phyloP scores from a whole-genome alignment of 2,329 filamentous ascomycete genomes.

The Beauveria caledonica region DNA sequence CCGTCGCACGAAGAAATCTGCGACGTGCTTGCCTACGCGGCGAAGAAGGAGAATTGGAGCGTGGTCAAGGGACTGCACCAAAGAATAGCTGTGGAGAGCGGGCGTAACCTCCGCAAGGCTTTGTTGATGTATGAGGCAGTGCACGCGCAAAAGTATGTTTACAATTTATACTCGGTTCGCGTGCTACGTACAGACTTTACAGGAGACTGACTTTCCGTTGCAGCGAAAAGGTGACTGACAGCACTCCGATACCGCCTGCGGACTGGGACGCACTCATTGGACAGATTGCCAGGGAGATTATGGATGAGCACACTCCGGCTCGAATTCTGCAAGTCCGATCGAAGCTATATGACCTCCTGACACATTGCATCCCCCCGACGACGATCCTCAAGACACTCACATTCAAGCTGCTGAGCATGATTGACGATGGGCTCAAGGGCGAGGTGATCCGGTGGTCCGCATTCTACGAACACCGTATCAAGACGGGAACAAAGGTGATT shows the following conservation, averaged over 20 bases:
- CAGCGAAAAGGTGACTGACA: constrained; percentile 84
- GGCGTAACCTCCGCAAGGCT: constrained; percentile 80
- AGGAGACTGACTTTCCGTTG: constrained; percentile 22
- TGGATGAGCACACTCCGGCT: constrained; percentile 85
- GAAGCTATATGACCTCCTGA: constrained; percentile 94
- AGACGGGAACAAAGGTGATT: constrained; percentile 87
- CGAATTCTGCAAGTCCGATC: constrained; percentile 80
- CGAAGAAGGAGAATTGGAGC: constrained; percentile 79
- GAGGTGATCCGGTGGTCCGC: constrained; percentile 95
- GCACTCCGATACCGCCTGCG: constrained; percentile 82
- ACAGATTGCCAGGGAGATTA: constrained; percentile 86
- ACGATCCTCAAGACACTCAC: constrained; percentile 91
- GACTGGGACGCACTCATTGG: constrained; percentile 93
- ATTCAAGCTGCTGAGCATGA: constrained; percentile 80
- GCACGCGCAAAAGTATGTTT: constrained; percentile 84
- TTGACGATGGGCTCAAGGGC: constrained; percentile 82
- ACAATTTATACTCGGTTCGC: background rate
- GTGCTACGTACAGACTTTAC: background rate
- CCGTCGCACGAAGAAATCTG: constrained; percentile 82
- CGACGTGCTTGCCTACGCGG: constrained; percentile 58
- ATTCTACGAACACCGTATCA: constrained; percentile 94
- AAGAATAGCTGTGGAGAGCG: constrained; percentile 83
- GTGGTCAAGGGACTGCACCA: constrained; percentile 66
- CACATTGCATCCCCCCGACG: constrained; percentile 93
- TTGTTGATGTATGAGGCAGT: constrained; percentile 96